These are phyloP conservation scores for Eucommia ulmoides DNA, from an alignment of 257 asterid genomes.

Conservation along the genomic window DNA sequence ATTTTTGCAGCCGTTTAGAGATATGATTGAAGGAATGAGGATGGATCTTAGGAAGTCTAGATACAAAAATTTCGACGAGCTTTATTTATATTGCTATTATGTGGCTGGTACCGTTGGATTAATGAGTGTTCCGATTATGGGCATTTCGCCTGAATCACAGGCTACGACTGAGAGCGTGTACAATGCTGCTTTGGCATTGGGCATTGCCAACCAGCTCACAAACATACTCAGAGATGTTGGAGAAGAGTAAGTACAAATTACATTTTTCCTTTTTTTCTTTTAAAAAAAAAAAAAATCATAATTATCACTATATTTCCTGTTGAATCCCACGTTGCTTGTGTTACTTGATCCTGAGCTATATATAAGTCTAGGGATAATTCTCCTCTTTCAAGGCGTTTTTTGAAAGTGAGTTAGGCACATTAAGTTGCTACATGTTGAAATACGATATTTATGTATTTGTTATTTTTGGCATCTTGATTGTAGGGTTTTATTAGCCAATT, in stretches of 20 bases:
- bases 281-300: no score
- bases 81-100: conserved; percentile 9
- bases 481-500: no score
- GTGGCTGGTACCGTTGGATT: conserved; percentile 14
- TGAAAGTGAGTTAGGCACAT: no score
- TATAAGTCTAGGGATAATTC: no score
- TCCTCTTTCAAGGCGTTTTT: no score
- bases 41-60: conserved; percentile 10
- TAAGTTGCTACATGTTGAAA: no score
- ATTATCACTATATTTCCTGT: no score
- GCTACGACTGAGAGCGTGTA: conserved; percentile 6
- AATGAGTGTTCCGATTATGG: conserved; percentile 13
- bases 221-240: conserved; percentile 14
- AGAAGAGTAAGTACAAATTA: conserved; percentile 15
- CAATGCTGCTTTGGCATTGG: conserved; percentile 9
- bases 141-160: conserved; percentile 6
- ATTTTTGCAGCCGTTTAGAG: conserved; percentile 11
- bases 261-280: no score
- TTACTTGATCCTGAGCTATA: no score
- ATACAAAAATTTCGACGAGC: conserved; percentile 12
- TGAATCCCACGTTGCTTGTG: no score
- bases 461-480: no score
- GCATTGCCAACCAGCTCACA: conserved; percentile 13
- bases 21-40: conserved; percentile 15
- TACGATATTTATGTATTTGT: no score